phyloP scores from a whole-genome alignment of 495 filamentous ascomycete species.

The Aspergillus biplanus region DNA sequence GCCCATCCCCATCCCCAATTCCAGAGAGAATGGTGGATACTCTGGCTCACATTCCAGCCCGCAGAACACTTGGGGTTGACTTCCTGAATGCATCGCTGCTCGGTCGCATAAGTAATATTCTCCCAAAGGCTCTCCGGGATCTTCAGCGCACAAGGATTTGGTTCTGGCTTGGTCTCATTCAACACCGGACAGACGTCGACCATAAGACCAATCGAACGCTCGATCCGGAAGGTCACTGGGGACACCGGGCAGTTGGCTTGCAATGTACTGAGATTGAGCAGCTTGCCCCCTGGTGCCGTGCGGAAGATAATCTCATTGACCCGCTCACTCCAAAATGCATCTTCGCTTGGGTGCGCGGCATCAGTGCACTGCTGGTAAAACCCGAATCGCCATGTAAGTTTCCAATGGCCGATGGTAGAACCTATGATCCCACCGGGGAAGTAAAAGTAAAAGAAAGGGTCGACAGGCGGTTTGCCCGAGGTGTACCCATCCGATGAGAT shows the following conservation, averaged over 20 bases:
- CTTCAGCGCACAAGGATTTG: background rate
- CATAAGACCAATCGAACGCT: background rate
- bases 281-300: background rate
- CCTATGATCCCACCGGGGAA: constrained; percentile 6
- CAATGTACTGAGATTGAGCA: background rate
- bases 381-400: constrained; percentile 5
- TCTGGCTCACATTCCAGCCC: background rate
- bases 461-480: background rate
- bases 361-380: background rate
- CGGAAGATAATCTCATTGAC: constrained; percentile 6
- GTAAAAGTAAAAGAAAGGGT: constrained; percentile 13
- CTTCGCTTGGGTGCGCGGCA: background rate
- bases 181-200: constrained; percentile 1
- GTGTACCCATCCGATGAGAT: background rate
- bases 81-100: background rate
- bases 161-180: background rate
- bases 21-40: background rate
- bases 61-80: background rate
- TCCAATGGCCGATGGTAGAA: constrained; percentile 5
- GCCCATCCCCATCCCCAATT: background rate
- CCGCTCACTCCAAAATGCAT: background rate
- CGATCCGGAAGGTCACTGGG: constrained; percentile 1
- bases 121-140: constrained; percentile 5
- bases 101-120: constrained; percentile 7
- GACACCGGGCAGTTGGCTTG: background rate